These are phyloP conservation scores for Neonectria sp. DNA, from an alignment of 2,329 filamentous ascomycete species.

Conservation along the genomic window DNA sequence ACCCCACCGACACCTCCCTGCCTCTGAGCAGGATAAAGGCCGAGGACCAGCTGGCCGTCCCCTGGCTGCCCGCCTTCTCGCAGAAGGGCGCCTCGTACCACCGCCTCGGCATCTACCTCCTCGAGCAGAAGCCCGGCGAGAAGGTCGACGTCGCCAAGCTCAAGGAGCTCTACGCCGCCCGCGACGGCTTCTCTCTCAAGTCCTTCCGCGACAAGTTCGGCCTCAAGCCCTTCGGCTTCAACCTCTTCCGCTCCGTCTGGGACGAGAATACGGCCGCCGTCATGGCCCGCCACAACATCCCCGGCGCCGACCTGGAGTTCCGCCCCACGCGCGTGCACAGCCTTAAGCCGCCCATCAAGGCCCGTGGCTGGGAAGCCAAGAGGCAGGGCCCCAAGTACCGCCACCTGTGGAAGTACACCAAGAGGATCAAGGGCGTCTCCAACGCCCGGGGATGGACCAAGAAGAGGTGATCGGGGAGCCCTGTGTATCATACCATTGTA, in stretches of 20 bases:
- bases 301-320: slow-evolving; percentile 87
- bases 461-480: slow-evolving; percentile 49
- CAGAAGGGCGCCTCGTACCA: slow-evolving; percentile 95
- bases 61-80: slow-evolving; percentile 89
- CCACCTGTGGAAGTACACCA: slow-evolving; percentile 76
- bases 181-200: slow-evolving; percentile 82
- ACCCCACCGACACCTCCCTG: slow-evolving; percentile 70
- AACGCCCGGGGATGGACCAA: slow-evolving; percentile 60
- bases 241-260: slow-evolving; percentile 91
- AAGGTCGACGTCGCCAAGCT: slow-evolving; percentile 71
- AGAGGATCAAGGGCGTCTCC: slow-evolving; percentile 66
- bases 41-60: slow-evolving; percentile 77
- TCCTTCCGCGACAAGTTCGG: slow-evolving; percentile 79
- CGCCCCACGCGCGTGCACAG: slow-evolving; percentile 83
- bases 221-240: slow-evolving; percentile 83
- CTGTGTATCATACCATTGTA: slow-evolving; percentile 46
- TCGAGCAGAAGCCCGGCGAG: slow-evolving; percentile 80
- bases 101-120: slow-evolving; percentile 85
- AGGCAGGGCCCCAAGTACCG: slow-evolving; percentile 76
- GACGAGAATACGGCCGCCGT: slow-evolving; percentile 90
- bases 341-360: slow-evolving; percentile 73
- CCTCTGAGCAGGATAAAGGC: slow-evolving; percentile 74
- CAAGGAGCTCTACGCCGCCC: slow-evolving; percentile 64
- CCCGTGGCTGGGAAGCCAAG: slow-evolving; percentile 77
- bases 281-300: slow-evolving; percentile 84